These are phyloP conservation scores for Pythium folliculosum DNA, from an alignment of 352 stramenopile genomes.

Conservation along the genomic window DNA sequence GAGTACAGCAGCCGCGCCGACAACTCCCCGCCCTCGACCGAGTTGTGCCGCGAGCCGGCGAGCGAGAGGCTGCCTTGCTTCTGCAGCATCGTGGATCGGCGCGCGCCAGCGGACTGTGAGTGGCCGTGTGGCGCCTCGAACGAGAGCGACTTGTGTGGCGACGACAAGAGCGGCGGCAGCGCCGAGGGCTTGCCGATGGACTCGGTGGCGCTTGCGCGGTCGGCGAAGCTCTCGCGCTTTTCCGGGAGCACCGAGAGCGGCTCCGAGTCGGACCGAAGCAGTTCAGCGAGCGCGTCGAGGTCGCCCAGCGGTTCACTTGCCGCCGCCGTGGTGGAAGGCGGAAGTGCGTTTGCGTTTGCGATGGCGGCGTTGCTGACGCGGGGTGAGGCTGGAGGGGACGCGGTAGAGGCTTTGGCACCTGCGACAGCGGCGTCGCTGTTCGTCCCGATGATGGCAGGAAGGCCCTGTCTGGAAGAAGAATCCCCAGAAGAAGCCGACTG, in stretches of 20 bases:
- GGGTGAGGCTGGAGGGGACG: neutral
- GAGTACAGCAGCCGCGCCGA: slow-evolving; percentile 7
- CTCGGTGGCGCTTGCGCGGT: slow-evolving; percentile 1
- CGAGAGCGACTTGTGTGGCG: slow-evolving; percentile 14
- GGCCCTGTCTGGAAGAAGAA: neutral
- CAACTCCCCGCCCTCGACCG: neutral
- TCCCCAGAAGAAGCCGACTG: slow-evolving; percentile 3
- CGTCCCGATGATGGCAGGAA: neutral
- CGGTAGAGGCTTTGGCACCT: neutral
- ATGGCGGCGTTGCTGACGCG: neutral
- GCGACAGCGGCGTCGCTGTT: neutral
- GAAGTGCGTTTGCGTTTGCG: neutral
- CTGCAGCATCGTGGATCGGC: slow-evolving; percentile 15
- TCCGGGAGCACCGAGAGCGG: neutral
- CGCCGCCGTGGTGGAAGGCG: neutral
- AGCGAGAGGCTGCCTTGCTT: slow-evolving; percentile 17
- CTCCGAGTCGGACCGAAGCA: slow-evolving; percentile 14
- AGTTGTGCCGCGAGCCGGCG: neutral
- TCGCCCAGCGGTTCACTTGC: slow-evolving; percentile 2
- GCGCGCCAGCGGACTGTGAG: neutral
- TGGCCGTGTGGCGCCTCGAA: neutral
- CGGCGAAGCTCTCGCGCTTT: neutral
- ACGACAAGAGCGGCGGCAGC: slow-evolving; percentile 15
- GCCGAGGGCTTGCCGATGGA: neutral
- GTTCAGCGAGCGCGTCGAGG: slow-evolving; percentile 25